Base-by-base conservation (phyloP, 169 alveolate species). In the Toxoplasma gondii region DNA sequence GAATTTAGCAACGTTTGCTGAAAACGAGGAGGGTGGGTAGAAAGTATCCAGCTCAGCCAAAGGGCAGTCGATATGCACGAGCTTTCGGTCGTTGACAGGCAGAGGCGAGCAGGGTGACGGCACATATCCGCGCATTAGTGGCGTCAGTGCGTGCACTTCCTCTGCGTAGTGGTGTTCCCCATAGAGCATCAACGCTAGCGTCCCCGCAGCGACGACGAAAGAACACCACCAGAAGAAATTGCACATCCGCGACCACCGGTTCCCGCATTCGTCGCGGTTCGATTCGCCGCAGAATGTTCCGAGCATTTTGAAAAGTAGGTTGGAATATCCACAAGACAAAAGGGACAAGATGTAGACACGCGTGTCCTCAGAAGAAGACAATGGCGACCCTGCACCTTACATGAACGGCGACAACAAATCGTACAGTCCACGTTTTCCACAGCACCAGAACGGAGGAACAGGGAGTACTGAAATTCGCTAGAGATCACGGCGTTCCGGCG, bases 51-150 rank as follows among this genome's bases (percentile, higher is more conserved):
- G 44, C 41, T 88, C 86, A 2, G 80, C 43, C 45, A 94, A 38
- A 4, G 96, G 96, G 53, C 96, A 94, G 78, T 87, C 96, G 34
- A 92, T 87, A 83, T 92, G 94, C 22, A 92, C 94, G 44, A 78
- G 67, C 44, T 49, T 41, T 45, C 94, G 83, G 44, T 92, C 94
- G 45, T 92, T 92, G 29, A 67, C 88, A 41, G 91, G 94, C 36
- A 53, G 87, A n/a, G 94, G 94, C 41, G 87, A 87, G 36, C 94
- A 92, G 49, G 94, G 87, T 38, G 94, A 81, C 38, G 94, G 94
- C 34, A 54, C 84, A 27, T 78, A 88, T 16, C 49, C 67, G 5
- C n/a, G 31, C 44, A 92, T 81, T 7, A 92, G n/a, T 5, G 94
- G 94, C 58, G 41, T 22, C 84, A 92, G 84, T 31, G 67, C 45